These are phyloP conservation scores for Cetradonia linearis DNA, from an alignment of 495 filamentous ascomycete genomes.

Conservation along the genomic window DNA sequence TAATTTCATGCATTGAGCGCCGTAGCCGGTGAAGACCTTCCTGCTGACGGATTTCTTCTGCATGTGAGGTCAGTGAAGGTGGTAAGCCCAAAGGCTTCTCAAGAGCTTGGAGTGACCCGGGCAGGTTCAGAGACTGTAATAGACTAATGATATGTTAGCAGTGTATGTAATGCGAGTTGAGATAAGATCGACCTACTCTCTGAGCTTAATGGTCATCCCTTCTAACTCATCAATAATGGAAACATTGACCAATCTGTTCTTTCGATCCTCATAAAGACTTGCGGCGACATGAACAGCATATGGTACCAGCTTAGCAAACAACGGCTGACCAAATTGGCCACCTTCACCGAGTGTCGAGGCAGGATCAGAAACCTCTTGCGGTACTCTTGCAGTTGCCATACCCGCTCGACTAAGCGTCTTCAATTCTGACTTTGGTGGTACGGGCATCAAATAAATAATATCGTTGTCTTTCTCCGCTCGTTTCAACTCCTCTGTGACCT, in stretches of 20 bases:
- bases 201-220: slow-evolving; percentile 63
- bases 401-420: slow-evolving; percentile 74
- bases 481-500: slow-evolving; percentile 78
- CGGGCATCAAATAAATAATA: slow-evolving; percentile 75
- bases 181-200: slow-evolving; percentile 45
- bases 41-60: slow-evolving; percentile 90
- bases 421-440: slow-evolving; percentile 82
- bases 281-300: slow-evolving; percentile 93
- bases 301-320: slow-evolving; percentile 88
- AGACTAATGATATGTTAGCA: slow-evolving; percentile 35
- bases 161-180: background rate
- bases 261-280: slow-evolving; percentile 86
- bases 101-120: slow-evolving; percentile 84
- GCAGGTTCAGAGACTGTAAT: slow-evolving; percentile 74
- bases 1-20: slow-evolving; percentile 71
- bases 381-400: slow-evolving; percentile 75
- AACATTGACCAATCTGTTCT: slow-evolving; percentile 79
- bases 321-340: slow-evolving; percentile 65
- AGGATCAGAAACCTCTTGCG: slow-evolving; percentile 73
- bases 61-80: slow-evolving; percentile 70
- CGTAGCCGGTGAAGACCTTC: slow-evolving; percentile 68
- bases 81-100: slow-evolving; percentile 94
- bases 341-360: slow-evolving; percentile 69
- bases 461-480: slow-evolving; percentile 95
- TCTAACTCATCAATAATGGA: slow-evolving; percentile 79